These are phyloP conservation scores for Pichia sp. DNA, from an alignment of 1,139 yeast species.

Conservation along the genomic window DNA sequence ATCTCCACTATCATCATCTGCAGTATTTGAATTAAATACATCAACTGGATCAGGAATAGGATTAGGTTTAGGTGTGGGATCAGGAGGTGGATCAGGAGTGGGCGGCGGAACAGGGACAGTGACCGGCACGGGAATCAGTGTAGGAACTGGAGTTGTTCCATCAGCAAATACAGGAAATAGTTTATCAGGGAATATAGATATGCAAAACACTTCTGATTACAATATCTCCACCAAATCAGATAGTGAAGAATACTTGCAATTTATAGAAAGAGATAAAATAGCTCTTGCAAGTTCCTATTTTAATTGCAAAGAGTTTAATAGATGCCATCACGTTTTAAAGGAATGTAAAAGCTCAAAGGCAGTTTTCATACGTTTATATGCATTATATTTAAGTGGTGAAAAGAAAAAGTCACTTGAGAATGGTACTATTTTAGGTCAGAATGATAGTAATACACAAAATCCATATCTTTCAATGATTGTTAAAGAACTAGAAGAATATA, in stretches of 20 bases:
- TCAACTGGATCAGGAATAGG: slow-evolving; percentile 2
- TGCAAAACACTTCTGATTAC: neutral
- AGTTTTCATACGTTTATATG: slow-evolving; percentile 59
- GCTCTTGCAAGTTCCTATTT: slow-evolving; percentile 69
- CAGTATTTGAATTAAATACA: slow-evolving; percentile 6
- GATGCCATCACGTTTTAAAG: slow-evolving; percentile 60
- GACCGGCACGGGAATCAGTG: neutral
- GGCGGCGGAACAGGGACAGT: slow-evolving; percentile 1
- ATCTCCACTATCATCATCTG: slow-evolving; percentile 12
- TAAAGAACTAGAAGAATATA: slow-evolving; percentile 42
- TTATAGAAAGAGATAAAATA: slow-evolving; percentile 28
- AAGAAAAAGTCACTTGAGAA: slow-evolving; percentile 63
- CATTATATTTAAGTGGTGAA: slow-evolving; percentile 47
- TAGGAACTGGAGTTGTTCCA: neutral
- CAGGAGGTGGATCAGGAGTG: neutral
- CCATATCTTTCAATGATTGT: slow-evolving; percentile 29
- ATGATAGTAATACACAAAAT: slow-evolving; percentile 31
- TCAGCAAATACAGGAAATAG: neutral
- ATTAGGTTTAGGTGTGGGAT: too few relatives aligned
- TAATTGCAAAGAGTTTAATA: slow-evolving; percentile 77
- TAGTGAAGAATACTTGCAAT: slow-evolving; percentile 10
- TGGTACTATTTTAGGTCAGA: slow-evolving; percentile 54
- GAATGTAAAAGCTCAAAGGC: slow-evolving; percentile 51
- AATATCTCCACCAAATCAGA: neutral
- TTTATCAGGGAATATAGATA: slow-evolving; percentile 1